Base-by-base conservation (phyloP, 2,329 filamentous ascomycete genomes). In the Pseudocercospora macadamiae region DNA sequence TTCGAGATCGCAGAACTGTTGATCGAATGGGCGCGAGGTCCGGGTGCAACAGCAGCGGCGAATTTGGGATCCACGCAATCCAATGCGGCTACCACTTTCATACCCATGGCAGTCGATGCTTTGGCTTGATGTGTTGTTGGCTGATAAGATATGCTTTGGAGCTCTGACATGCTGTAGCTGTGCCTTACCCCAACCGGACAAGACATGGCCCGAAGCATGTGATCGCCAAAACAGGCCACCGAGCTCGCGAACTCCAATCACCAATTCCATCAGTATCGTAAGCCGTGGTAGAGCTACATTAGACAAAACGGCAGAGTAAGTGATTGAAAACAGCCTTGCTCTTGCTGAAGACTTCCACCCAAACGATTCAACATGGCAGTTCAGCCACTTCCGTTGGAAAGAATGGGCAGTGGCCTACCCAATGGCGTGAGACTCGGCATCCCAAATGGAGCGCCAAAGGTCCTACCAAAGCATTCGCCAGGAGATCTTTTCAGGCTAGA, bases 1-100 rank as follows among this genome's bases (percentile, higher is more conserved):
- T 55, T 70, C 2, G 68, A 70, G 47, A 68, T 70, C 18, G 67
- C 68, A 30, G 68, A 71, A 25, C 56, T 64, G 9, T 51, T 71
- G 36, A 61, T 64, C 4, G 53, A 62, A 4, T 71, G 68, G 68
- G 66, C 66, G 1, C 60, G 66, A 28, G 63, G 60, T 23, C 37
- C 49, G n/a, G 48, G 54, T n/a, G 23, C 26, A 8, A 21, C 51
- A 14, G 37, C 21, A 12, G 54, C 48, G 2, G 18, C 32, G 18
- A 10, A 51, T 23, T 4, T 57, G 12, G 47, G 34, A 8, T 19
- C 54, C 9, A 45, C 47, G 2, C 54, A 57, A 37, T 21, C 54
- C 5, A 34, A 52, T 44, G 37, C 19, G n/a, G 26, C 45, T 36
- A 23, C 54, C 16, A 36, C 54, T 9, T 52, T 51, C 16, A 52